These are phyloP conservation scores for Fraxinus cuspidata DNA, from an alignment of 257 asterid species.

Conservation along the genomic window DNA sequence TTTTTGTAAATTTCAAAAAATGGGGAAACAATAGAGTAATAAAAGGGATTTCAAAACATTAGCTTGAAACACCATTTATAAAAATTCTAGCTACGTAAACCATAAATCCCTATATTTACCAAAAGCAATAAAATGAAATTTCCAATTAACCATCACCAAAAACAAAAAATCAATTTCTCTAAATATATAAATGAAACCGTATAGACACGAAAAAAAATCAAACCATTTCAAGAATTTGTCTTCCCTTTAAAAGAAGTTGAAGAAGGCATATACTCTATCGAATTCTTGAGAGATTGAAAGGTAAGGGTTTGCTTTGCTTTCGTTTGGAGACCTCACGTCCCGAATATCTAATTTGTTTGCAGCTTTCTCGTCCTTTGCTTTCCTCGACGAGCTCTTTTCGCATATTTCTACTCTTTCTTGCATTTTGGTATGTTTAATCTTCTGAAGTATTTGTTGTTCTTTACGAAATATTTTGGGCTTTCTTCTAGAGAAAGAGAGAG, in stretches of 20 bases:
- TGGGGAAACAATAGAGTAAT: neutral
- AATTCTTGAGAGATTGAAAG: conserved; percentile 6
- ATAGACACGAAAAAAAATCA: conserved; percentile 22
- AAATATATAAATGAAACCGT: conserved; percentile 28
- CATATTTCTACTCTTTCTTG: too few relatives aligned
- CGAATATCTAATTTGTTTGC: too few relatives aligned
- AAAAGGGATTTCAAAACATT: neutral
- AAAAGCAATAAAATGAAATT: neutral
- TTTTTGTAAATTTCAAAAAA: neutral
- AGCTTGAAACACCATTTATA: conserved; percentile 14
- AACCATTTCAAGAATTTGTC: conserved; percentile 25
- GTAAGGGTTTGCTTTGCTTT: too few relatives aligned
- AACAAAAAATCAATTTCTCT: neutral
- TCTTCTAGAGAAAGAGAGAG: too few relatives aligned
- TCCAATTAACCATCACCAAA: neutral
- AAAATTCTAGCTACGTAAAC: neutral
- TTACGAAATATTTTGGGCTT: too few relatives aligned
- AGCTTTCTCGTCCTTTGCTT: too few relatives aligned
- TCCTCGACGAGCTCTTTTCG: too few relatives aligned
- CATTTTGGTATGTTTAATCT: too few relatives aligned
- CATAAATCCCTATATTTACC: too few relatives aligned
- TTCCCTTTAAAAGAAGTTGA: conserved; percentile 23
- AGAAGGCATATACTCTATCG: conserved; percentile 24
- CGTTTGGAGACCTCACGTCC: too few relatives aligned
- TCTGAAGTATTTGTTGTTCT: too few relatives aligned